phyloP scores from a whole-genome alignment of 2,329 filamentous ascomycete species.

The Lachnellula arida region DNA sequence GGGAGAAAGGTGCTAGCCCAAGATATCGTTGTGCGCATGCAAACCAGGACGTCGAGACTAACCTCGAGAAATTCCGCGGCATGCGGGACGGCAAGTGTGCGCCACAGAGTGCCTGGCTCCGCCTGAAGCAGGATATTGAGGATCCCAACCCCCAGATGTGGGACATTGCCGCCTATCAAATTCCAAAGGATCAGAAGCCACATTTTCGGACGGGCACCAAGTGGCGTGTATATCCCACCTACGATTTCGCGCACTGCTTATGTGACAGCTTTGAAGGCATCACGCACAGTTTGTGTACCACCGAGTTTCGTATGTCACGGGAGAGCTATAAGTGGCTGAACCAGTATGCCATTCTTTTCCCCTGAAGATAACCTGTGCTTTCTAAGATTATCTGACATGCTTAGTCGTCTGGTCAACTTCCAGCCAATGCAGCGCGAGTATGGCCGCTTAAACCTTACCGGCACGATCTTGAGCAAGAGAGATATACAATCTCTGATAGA shows the following conservation, averaged over 20 bases:
- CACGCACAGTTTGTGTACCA: constrained; percentile 85
- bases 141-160: constrained; percentile 88
- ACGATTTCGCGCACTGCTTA: constrained; percentile 86
- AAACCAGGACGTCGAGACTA: constrained; percentile 56
- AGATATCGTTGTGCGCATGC: constrained; percentile 76
- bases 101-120: constrained; percentile 71
- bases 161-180: constrained; percentile 85
- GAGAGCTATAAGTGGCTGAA: constrained; percentile 79
- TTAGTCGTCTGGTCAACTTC: constrained; percentile 73
- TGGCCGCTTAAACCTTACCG: constrained; percentile 68
- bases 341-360: neutral
- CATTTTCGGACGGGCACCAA: constrained; percentile 73
- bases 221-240: constrained; percentile 90
- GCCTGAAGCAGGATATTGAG: constrained; percentile 84
- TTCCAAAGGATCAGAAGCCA: constrained; percentile 57
- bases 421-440: constrained; percentile 89
- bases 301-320: constrained; percentile 77
- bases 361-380: neutral
- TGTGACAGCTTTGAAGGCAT: constrained; percentile 87
- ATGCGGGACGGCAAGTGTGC: constrained; percentile 89
- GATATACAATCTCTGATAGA: constrained; percentile 35
- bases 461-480: constrained; percentile 82
- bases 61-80: constrained; percentile 60
- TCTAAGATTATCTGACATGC: constrained; percentile 29
- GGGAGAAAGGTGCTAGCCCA: constrained; percentile 50